Evolutionary conservation across 2,329 filamentous ascomycete species (phyloP), one percentile per base, ranked within the genome.

Genomic region (Nigrograna mackinnonii): DNA sequence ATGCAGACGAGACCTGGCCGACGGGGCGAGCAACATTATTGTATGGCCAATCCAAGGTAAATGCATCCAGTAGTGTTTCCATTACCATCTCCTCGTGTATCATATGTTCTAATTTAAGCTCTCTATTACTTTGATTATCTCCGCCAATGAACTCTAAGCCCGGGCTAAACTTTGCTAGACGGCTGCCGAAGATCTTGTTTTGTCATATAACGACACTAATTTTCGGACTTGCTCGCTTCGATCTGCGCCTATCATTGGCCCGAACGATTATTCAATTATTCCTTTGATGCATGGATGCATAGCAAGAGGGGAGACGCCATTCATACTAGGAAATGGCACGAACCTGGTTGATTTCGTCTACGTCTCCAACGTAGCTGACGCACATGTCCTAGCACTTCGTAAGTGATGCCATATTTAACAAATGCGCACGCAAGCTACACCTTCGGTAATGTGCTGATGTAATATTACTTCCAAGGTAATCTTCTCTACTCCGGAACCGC

Each of bases 31-130:
- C 88, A 22, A 79, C 80, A 46, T 71, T 83, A 54, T 85, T 91
- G 70, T 97, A 97, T 70, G 91, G 91, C 21, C 85, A 91, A 71
- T 95, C 90, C 12, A 97, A 96, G 82, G 88, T 87, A 53, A 32
- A 28, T 21, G 11, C 17, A 21, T 40, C 13, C 31, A 7, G 34
- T 36, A 2, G 16, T 36, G 11, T 22, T 22, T 36, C 7, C 18
- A 20, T 36, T 2, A 12, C 34, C 19, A 2, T 36, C 7, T 36
- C n/a, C n/a, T n/a, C n/a, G 3, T 36, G 7, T 36, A 22, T 36
- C 13, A 21, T 20, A 21, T 11, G 7, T 11, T 9, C 9, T 33
- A 11, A 9, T 17, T 9, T 33, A 9, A 7, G 9, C 31, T 16
- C 31, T 33, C 16, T 17, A 33, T 33, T 16, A 33, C 11, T 33